Percentiles rank a stretch among this genome's conserved stretches.
Evolutionary conservation across 768 basidiomycete species (phyloP).

Genomic region (Dioszegia aurantiaca): DNA sequence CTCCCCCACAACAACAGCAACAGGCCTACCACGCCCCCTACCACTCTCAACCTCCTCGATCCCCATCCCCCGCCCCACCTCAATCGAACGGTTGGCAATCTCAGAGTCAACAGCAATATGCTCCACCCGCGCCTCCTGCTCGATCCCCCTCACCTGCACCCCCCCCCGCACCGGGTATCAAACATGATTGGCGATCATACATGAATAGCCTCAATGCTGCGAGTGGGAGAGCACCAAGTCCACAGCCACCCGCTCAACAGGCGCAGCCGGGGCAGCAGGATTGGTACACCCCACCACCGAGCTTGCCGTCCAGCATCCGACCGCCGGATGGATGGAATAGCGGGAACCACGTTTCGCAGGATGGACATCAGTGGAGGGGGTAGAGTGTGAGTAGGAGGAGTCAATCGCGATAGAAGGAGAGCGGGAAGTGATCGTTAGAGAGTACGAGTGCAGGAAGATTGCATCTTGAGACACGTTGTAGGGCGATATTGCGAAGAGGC

Average conservation of each 20-base stretch:
- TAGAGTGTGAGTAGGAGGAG: constrained; percentile 9
- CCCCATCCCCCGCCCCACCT: constrained; percentile 12
- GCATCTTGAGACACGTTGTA: too few species aligned
- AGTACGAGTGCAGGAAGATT: too few species aligned
- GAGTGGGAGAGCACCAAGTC: constrained; percentile 26
- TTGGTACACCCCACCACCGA: constrained; percentile 46
- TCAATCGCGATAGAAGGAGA: too few species aligned
- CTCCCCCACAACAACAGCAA: constrained; percentile 11
- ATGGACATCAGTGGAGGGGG: constrained; percentile 38
- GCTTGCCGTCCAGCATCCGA: constrained; percentile 34
- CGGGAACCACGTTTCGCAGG: constrained; percentile 28
- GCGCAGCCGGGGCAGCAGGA: constrained; percentile 14
- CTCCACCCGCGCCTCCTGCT: constrained; percentile 10
- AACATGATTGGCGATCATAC: constrained; percentile 37
- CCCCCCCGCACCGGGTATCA: constrained; percentile 11
- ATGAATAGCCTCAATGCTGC: constrained; percentile 29
- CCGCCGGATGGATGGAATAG: constrained; percentile 45
- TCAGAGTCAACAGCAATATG: constrained; percentile 8
- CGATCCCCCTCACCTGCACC: constrained; percentile 13
- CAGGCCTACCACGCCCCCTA: constrained; percentile 3
- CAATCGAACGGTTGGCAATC: constrained; percentile 10
- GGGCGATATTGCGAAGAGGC: too few species aligned
- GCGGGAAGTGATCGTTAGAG: too few species aligned
- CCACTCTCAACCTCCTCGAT: constrained; percentile 14
- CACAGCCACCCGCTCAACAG: constrained; percentile 26